These are phyloP conservation scores for Puccinia coronata DNA, from an alignment of 1,284 basidiomycete genomes.

Conservation along the genomic window DNA sequence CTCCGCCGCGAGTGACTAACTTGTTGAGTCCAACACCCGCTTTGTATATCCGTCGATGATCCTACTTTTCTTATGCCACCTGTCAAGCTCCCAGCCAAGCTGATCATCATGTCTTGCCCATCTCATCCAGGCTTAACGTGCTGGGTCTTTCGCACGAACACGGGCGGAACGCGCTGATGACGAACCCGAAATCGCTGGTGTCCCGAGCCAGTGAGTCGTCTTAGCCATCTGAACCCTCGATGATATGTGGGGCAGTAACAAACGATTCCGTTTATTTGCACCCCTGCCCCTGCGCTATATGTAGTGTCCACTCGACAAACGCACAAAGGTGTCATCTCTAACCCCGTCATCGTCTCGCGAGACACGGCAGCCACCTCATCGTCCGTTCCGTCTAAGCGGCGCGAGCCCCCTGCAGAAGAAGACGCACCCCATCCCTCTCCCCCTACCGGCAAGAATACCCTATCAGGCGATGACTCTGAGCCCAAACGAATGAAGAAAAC, in stretches of 20 bases:
- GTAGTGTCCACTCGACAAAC: constrained; percentile 29
- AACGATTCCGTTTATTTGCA: too few species aligned
- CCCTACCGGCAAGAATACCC: too few species aligned
- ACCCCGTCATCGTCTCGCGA: constrained; percentile 6
- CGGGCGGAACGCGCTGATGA: constrained; percentile 4
- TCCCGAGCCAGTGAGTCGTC: constrained; percentile 21
- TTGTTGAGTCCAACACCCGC: neutral
- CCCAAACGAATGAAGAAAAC: too few species aligned
- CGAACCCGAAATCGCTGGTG: constrained; percentile 10
- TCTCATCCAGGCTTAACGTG: constrained; percentile 30
- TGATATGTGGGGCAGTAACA: too few species aligned
- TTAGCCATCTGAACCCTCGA: neutral
- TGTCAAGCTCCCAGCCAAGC: neutral
- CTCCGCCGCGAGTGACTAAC: constrained; percentile 13
- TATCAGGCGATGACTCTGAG: too few species aligned
- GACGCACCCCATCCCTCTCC: too few species aligned
- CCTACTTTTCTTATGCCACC: too few species aligned
- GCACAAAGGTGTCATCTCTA: constrained; percentile 43
- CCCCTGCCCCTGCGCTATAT: neutral
- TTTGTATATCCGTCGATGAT: neutral
- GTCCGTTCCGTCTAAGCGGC: neutral
- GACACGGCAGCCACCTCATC: neutral
- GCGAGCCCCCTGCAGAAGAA: too few species aligned
- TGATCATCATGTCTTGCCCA: constrained; percentile 1
- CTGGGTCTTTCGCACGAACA: constrained; percentile 30